phyloP scores from a whole-genome alignment of 1,284 basidiomycete species.

The Leccinum fallax region DNA sequence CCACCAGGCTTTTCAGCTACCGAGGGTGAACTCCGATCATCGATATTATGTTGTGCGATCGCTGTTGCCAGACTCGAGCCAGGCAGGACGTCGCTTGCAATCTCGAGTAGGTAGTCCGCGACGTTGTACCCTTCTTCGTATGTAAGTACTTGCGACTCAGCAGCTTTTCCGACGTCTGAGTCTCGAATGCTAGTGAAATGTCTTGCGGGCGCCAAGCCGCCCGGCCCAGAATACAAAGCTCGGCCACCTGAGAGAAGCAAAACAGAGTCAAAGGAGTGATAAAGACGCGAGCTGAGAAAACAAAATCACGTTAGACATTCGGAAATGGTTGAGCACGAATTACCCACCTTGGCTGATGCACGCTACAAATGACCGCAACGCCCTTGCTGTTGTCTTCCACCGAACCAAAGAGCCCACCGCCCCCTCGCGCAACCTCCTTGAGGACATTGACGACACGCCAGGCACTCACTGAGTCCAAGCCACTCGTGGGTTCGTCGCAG shows the following conservation, averaged over 20 bases:
- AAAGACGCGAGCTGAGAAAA: conserved; percentile 68
- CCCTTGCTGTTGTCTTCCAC: conserved; percentile 16
- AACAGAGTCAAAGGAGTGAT: conserved; percentile 82
- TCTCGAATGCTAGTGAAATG: conserved; percentile 57
- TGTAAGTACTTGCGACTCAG: conserved; percentile 37
- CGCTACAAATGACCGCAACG: conserved; percentile 78
- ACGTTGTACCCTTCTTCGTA: conserved; percentile 81
- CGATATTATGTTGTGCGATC: conserved; percentile 16
- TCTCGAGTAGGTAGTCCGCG: conserved; percentile 86
- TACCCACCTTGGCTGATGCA: conserved; percentile 80
- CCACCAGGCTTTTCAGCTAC: conserved; percentile 18
- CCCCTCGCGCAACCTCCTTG: conserved; percentile 69
- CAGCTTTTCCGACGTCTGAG: conserved; percentile 37
- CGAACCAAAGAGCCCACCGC: conserved; percentile 32
- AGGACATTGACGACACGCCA: conserved; percentile 77
- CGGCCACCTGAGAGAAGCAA: conserved; percentile 78
- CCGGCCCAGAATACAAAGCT: conserved; percentile 80
- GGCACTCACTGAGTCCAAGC: conserved; percentile 87
- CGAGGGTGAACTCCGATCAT: conserved; percentile 10
- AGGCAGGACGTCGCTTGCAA: conserved; percentile 68
- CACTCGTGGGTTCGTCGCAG: conserved; percentile 83
- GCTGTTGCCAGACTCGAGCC: conserved; percentile 40
- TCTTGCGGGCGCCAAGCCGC: conserved; percentile 63
- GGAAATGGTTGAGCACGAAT: not conserved
- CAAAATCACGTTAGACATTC: not conserved